Conservation (phyloP, 352 stramenopile genomes). For the Phytophthora hibernalis region DNA sequence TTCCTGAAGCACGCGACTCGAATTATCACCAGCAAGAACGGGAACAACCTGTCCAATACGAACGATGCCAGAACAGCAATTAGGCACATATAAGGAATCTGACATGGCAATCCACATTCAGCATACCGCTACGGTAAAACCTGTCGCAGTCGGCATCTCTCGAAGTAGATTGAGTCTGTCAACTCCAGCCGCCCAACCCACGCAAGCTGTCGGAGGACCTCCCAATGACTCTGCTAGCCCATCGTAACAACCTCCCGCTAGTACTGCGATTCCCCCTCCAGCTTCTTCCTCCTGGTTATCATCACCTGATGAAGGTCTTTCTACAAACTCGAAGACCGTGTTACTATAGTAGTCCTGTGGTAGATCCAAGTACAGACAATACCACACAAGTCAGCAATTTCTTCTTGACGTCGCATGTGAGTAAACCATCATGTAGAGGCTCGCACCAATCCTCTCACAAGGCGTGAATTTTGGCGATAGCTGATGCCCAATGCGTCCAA, state of each 20-base stretch:
- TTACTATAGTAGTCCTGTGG: conserved; percentile 91
- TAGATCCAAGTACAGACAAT: background rate
- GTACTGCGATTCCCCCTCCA: conserved; percentile 70
- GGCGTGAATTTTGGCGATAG: conserved; percentile 68
- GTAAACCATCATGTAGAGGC: background rate
- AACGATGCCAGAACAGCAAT: conserved; percentile 5
- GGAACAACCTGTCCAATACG: conserved; percentile 66
- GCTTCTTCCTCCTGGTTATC: conserved; percentile 20
- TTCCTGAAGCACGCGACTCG: conserved; percentile 60
- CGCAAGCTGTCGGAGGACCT: conserved; percentile 64
- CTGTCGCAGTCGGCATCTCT: conserved; percentile 26
- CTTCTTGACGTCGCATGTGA: background rate
- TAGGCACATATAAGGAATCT: conserved; percentile 4
- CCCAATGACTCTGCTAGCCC: conserved; percentile 72
- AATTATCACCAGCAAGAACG: conserved; percentile 53
- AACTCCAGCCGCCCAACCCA: conserved; percentile 88
- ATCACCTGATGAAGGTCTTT: conserved; percentile 34
- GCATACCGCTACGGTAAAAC: conserved; percentile 60
- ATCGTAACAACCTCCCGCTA: conserved; percentile 89
- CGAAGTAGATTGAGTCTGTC: conserved; percentile 77
- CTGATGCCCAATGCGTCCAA: conserved; percentile 68
- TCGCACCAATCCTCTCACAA: conserved; percentile 84
- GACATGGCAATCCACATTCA: background rate
- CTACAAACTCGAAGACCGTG: conserved; percentile 91
- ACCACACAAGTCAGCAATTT: background rate